phyloP scores from a whole-genome alignment of 2,329 filamentous ascomycete genomes.

The Nigrospora oryzae region DNA sequence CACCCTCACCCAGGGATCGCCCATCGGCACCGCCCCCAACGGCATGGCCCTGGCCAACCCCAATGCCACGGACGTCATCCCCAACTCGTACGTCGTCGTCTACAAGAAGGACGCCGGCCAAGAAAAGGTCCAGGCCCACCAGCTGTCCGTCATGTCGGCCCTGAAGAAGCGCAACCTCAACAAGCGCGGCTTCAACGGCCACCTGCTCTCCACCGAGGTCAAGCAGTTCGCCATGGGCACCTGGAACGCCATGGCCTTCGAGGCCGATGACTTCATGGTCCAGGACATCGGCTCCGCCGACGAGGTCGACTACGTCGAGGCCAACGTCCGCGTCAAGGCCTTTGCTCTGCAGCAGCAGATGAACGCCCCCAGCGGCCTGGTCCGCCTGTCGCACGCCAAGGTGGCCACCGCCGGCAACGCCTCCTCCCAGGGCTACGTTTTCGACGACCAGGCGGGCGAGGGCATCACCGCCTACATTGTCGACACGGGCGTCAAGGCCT shows the following conservation, averaged over 20 bases:
- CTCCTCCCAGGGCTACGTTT: slow-evolving; percentile 33
- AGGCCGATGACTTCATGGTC: slow-evolving; percentile 42
- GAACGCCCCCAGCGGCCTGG: slow-evolving; percentile 44
- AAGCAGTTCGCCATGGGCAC: slow-evolving; percentile 35
- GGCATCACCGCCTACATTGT: slow-evolving; percentile 56
- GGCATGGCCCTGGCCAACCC: slow-evolving; percentile 42
- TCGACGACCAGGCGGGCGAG: slow-evolving; percentile 41
- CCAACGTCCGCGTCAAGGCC: slow-evolving; percentile 38
- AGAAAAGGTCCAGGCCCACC: slow-evolving; percentile 39
- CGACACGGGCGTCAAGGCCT: slow-evolving; percentile 53
- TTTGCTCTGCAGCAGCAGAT: slow-evolving; percentile 38
- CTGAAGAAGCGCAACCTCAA: slow-evolving; percentile 49
- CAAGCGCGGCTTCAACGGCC: slow-evolving; percentile 39
- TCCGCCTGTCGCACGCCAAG: slow-evolving; percentile 38
- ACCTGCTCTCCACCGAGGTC: slow-evolving; percentile 37
- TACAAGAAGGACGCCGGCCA: slow-evolving; percentile 45
- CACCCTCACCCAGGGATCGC: slow-evolving; percentile 13
- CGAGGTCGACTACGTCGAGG: slow-evolving; percentile 45
- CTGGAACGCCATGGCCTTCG: slow-evolving; percentile 46
- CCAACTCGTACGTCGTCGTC: slow-evolving; percentile 56
- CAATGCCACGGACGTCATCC: slow-evolving; percentile 37
- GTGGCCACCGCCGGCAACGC: slow-evolving; percentile 6
- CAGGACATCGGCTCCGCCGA: slow-evolving; percentile 36
- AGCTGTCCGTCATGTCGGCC: slow-evolving; percentile 35
- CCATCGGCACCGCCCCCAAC: slow-evolving; percentile 16